Evolutionary conservation across 495 filamentous ascomycete genomes (phyloP), one percentile per base, ranked within the genome.

Genomic region (Hypoxylon fuscum): DNA sequence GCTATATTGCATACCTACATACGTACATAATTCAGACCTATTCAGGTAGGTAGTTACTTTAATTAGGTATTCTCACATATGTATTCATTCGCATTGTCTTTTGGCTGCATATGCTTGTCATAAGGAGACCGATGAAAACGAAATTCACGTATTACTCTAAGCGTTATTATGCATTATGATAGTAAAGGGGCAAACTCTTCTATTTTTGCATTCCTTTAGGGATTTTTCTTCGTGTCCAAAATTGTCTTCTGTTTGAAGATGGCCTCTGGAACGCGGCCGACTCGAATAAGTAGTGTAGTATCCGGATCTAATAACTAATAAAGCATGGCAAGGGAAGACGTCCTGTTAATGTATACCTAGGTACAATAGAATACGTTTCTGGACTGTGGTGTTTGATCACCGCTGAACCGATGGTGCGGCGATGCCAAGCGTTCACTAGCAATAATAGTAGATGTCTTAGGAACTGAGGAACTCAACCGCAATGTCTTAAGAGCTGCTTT

Each of bases 371-470:
- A 44, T 41, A 25, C 25, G 35, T 50, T 55, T 37, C 48, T 48
- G 37, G 18, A 46, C n/a, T 15, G 31, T 50, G 21, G 45, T 43
- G 44, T 51, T 56, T 49, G 50, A 60, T 59, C 23, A 23, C 11
- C 31, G 53, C 29, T 43, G 31, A 55, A 35, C 45, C 37, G 55
- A 65, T 65, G 62, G 62, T 66, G 62, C 62, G 62, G 62, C 62
- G 62, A 5, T 47, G 62, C 56, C 62, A 66, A 66, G 62, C 22
- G 35, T 44, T 48, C 43, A 9, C 12, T 35, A 23, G 11, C 10
- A 14, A 37, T 47, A 11, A 18, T 15, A 15, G 12, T 15, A 52
- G 15, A 59, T 14, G 14, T 6, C 44, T 55, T 15, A 15, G 11
- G 29, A 32, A 35, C 17, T 55, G n/a, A 54, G 35, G 20, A 44